Evolutionary conservation across 106 monocot species (phyloP).

Genomic region (Amphibolis antarctica): DNA sequence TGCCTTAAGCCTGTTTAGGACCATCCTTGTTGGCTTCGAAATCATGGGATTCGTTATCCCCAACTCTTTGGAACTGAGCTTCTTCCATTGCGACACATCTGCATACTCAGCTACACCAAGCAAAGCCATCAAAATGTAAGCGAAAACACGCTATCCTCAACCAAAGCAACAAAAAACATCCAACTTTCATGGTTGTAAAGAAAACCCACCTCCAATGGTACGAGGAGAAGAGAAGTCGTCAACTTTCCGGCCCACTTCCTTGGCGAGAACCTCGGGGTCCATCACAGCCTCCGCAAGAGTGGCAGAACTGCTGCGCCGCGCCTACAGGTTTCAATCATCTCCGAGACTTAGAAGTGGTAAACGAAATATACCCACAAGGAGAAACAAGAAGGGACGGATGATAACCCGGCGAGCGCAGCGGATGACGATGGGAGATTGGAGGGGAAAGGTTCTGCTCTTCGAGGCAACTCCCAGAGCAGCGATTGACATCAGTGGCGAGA

Average conservation of each 20-base stretch:
- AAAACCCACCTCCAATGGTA: constrained; percentile 1
- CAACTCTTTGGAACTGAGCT: constrained; percentile 59
- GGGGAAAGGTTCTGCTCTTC: constrained; percentile 13
- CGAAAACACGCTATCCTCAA: not conserved
- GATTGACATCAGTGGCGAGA: constrained; percentile 15
- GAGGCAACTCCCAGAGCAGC: constrained; percentile 22
- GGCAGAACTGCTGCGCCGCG: constrained; percentile 24
- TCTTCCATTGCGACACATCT: constrained; percentile 41
- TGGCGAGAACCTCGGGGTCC: constrained; percentile 3
- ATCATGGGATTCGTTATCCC: constrained; percentile 74
- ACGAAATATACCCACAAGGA: not conserved
- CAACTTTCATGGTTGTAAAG: not conserved
- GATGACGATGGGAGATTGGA: constrained; percentile 23
- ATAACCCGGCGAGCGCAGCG: constrained; percentile 22
- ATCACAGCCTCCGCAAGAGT: constrained; percentile 18
- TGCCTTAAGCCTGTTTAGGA: constrained; percentile 45
- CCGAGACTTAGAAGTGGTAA: not conserved
- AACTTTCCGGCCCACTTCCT: not conserved
- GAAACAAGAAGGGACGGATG: not conserved
- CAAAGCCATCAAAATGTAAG: not conserved
- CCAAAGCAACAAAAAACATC: not conserved
- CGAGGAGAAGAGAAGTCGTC: not conserved
- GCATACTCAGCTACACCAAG: constrained; percentile 6
- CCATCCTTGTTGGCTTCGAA: constrained; percentile 43
- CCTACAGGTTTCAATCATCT: not conserved